Evolutionary conservation across 164 flowering plant species (phyloP).

Genomic region (Warburgia ugandensis): DNA sequence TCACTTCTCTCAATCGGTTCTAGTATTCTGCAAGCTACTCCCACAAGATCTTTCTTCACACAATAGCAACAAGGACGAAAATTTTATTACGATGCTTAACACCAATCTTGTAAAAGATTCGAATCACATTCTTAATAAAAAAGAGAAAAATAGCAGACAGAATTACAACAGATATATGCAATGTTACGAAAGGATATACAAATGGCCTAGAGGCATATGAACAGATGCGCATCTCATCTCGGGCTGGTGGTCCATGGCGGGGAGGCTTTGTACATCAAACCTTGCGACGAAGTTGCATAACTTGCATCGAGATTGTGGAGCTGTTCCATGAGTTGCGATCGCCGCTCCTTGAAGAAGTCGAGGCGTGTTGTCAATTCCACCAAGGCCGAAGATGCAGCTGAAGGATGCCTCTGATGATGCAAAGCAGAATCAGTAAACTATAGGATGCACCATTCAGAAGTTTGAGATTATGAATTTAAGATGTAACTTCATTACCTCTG

Average conservation of each 20-base stretch:
- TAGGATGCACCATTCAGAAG: not conserved
- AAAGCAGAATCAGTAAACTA: too few relatives aligned
- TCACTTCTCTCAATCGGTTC: too few relatives aligned
- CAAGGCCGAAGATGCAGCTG: conserved; percentile 68
- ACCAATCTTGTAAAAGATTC: too few relatives aligned
- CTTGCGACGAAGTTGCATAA: conserved; percentile 66
- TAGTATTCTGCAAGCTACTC: too few relatives aligned
- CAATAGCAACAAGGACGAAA: too few relatives aligned
- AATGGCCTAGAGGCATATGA: not conserved
- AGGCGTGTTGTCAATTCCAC: conserved; percentile 90
- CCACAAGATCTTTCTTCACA: too few relatives aligned
- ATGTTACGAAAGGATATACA: conserved; percentile 14
- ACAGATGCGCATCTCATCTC: conserved; percentile 4
- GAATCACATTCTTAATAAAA: too few relatives aligned
- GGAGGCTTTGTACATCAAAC: conserved; percentile 54
- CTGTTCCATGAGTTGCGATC: conserved; percentile 96
- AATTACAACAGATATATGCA: conserved; percentile 7
- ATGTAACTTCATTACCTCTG: conserved; percentile 38
- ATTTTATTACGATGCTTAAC: too few relatives aligned
- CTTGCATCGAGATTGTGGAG: conserved; percentile 83
- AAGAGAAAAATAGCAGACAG: too few relatives aligned
- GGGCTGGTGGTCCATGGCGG: conserved; percentile 51
- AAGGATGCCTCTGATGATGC: conserved; percentile 52
- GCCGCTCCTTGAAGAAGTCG: conserved; percentile 95
- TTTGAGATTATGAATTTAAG: not conserved